phyloP scores from a whole-genome alignment of 768 basidiomycete genomes.

The Jaapia argillacea region DNA sequence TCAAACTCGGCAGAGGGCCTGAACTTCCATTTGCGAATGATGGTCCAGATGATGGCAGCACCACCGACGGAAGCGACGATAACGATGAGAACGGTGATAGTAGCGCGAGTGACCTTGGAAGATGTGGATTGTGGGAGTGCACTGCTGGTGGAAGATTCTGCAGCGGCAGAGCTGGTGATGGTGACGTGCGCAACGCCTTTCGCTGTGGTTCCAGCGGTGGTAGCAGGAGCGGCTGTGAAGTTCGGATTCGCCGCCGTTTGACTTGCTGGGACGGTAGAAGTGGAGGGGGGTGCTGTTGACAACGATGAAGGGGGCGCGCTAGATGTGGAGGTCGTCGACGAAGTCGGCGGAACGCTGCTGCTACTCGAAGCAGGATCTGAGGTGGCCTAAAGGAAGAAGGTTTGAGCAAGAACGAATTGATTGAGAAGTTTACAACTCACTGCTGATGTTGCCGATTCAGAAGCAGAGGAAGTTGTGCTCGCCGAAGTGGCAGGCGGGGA shows the following conservation, averaged over 20 bases:
- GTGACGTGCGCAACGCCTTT: conserved; percentile 14
- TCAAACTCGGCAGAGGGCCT: conserved; percentile 73
- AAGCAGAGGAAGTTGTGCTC: conserved; percentile 5
- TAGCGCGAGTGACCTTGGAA: conserved; percentile 32
- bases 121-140: conserved; percentile 22
- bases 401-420: not conserved
- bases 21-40: conserved; percentile 91
- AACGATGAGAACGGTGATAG: conserved; percentile 55
- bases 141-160: conserved; percentile 14
- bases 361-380: conserved; percentile 4
- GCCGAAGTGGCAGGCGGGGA: conserved; percentile 6
- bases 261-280: conserved; percentile 9
- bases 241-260: conserved; percentile 2
- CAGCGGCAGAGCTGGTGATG: conserved; percentile 11
- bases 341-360: conserved; percentile 1
- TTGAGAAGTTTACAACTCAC: conserved; percentile 3
- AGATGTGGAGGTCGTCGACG: conserved; percentile 3
- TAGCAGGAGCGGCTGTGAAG: conserved; percentile 14
- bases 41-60: conserved; percentile 70
- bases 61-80: conserved; percentile 62
- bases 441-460: conserved; percentile 4
- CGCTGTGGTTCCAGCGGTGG: conserved; percentile 6
- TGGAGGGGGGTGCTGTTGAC: conserved; percentile 9
- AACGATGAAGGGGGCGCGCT: conserved; percentile 19
- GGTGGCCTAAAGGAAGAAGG: conserved; percentile 4